Conservation (phyloP, 225 moss, liverwort and hornwort genomes). For the Neckera pumila region DNA sequence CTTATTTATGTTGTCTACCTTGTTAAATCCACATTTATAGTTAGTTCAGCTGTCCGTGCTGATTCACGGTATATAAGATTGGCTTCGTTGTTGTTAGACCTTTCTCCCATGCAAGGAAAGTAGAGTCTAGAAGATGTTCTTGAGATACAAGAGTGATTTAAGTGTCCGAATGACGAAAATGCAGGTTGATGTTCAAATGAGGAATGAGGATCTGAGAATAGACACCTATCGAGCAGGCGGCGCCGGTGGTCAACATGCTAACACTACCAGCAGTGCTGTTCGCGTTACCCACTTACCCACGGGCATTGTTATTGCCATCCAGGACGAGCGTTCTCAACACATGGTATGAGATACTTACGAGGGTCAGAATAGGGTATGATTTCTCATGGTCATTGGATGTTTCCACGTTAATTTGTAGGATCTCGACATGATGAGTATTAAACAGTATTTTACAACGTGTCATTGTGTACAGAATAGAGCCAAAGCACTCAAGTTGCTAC, state of each 20-base stretch:
- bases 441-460: neutral
- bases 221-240: conserved; percentile 91
- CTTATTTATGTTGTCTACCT: neutral
- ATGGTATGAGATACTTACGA: conserved; percentile 35
- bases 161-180: neutral
- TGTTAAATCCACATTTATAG: neutral
- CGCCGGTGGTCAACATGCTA: conserved; percentile 94
- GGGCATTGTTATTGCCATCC: conserved; percentile 88
- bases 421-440: neutral
- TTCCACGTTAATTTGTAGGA: neutral
- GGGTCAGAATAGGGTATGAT: neutral
- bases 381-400: neutral
- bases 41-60: neutral
- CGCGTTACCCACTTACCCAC: conserved; percentile 88
- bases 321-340: conserved; percentile 97
- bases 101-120: neutral
- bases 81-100: neutral
- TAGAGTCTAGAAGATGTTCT: neutral
- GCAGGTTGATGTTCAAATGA: conserved; percentile 86
- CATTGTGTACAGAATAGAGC: conserved; percentile 61
- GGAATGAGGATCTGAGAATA: conserved; percentile 79
- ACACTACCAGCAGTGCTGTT: conserved; percentile 94
- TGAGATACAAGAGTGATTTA: neutral
- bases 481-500: conserved; percentile 73
- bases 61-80: neutral